These are phyloP conservation scores for Ophiosphaerella narmari DNA, from an alignment of 2,329 filamentous ascomycete species.

Conservation along the genomic window DNA sequence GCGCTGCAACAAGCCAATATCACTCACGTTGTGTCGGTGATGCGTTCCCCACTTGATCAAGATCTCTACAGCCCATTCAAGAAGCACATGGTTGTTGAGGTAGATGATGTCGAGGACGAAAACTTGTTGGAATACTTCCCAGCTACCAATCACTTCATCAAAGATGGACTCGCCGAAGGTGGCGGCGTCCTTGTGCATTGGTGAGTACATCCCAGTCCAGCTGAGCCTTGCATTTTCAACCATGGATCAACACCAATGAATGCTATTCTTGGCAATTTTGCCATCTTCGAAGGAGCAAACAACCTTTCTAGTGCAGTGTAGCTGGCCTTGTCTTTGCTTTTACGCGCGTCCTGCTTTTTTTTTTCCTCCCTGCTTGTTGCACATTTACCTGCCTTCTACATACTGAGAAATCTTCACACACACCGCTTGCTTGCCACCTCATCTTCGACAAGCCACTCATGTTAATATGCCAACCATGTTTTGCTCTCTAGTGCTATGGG, in stretches of 20 bases:
- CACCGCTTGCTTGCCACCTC: slow-evolving; percentile 46
- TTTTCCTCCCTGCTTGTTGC: slow-evolving; percentile 11
- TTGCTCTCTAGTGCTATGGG: slow-evolving; percentile 78
- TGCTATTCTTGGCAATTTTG: slow-evolving; percentile 40
- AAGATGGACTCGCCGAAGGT: slow-evolving; percentile 68
- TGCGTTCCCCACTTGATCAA: slow-evolving; percentile 64
- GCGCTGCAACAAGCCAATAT: slow-evolving; percentile 74
- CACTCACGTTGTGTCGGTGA: slow-evolving; percentile 87
- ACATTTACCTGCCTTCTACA: slow-evolving; percentile 12
- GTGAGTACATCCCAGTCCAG: slow-evolving; percentile 56
- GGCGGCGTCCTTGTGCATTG: slow-evolving; percentile 72
- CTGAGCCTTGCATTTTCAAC: slow-evolving; percentile 42
- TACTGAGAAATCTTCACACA: slow-evolving; percentile 23
- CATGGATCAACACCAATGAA: slow-evolving; percentile 30
- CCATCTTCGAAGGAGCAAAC: slow-evolving; percentile 34
- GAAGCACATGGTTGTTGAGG: slow-evolving; percentile 75
- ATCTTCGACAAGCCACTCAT: slow-evolving; percentile 28
- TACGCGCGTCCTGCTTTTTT: slow-evolving; percentile 29
- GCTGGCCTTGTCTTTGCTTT: slow-evolving; percentile 10
- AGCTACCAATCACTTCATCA: slow-evolving; percentile 79
- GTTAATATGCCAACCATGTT: slow-evolving; percentile 41
- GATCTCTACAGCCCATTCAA: slow-evolving; percentile 64
- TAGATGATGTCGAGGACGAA: slow-evolving; percentile 89
- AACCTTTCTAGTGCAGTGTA: slow-evolving; percentile 11
- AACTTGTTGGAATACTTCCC: slow-evolving; percentile 84